Evolutionary conservation across 129 eudicot genomes (phyloP), one percentile per base, ranked within the genome.

Genomic region (Pittosporum tobira): DNA sequence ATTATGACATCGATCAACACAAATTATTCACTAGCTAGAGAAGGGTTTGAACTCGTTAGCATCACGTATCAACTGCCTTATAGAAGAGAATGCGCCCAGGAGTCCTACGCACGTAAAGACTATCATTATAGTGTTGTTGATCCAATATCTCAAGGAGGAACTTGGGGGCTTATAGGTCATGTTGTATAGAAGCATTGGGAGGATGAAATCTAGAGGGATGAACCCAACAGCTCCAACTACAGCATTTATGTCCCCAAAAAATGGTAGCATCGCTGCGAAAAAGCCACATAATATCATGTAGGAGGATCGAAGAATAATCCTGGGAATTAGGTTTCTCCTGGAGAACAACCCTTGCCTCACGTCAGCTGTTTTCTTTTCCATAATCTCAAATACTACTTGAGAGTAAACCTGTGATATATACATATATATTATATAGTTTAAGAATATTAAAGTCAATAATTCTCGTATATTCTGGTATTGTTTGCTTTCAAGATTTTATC

Each of bases 161-260:
- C 40, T 64, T 20, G 60, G 38, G 3, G 87, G 82, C 57, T 75
- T 76, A 15, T 52, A 56, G 0, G 79, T 80, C 73, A 68, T 76
- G 79, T 80, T 80, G 76, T 80, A 80, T 34, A 80, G 75, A 53
- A 80, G 82, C 87, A 80, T 80, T 5, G 87, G 87, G 6, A 80
- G 87, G 14, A 80, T 68, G 60, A 80, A 76, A 45, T 80, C 87
- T 13, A 80, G 66, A 51, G 87, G 82, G 48, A 80, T 80, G 52
- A 80, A 80, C 1, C 82, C 87, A 29, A 80, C 22, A 6, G 87
- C 82, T 54, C 87, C 87, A 3, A 80, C 80, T 13, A 80, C 77
- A 2, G 62, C 81, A 38, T 34, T 80, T 5, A 76, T 69, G 74
- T 80, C 87, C 5, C 82, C 87, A 16, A 80, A 80, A 60, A 80